These are phyloP conservation scores for Acrocalymma vagum DNA, from an alignment of 2,329 filamentous ascomycete species.

Conservation along the genomic window DNA sequence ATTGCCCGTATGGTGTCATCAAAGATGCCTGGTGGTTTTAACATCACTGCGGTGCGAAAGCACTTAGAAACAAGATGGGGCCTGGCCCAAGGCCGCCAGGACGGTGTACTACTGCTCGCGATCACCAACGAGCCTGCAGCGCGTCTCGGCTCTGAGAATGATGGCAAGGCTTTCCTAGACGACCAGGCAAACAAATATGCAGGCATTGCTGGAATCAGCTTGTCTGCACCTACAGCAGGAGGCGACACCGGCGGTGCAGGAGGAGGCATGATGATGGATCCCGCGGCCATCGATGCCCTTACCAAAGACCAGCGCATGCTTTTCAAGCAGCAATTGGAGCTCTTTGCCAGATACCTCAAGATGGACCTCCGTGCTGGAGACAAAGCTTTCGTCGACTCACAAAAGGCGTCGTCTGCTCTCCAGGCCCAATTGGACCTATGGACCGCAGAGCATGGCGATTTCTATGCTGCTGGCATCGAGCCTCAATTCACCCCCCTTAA, in stretches of 20 bases:
- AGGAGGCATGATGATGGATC: constrained; percentile 99
- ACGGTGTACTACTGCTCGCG: constrained; percentile 86
- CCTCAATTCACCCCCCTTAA: constrained; percentile 94
- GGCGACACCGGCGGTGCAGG: constrained; percentile 75
- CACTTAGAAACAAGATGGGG: constrained; percentile 96
- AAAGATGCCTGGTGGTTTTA: constrained; percentile 99
- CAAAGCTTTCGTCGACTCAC: constrained; percentile 85
- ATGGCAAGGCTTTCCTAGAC: constrained; percentile 93
- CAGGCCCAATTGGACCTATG: constrained; percentile 95
- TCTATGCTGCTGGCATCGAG: constrained; percentile 94
- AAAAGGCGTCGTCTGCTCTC: constrained; percentile 85
- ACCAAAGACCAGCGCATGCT: constrained; percentile 96
- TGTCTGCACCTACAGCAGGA: constrained; percentile 76
- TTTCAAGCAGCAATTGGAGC: constrained; percentile 98
- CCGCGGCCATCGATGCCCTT: constrained; percentile 92
- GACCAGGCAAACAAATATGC: constrained; percentile 91
- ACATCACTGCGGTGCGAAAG: constrained; percentile 94
- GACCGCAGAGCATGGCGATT: constrained; percentile 94
- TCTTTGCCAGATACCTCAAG: constrained; percentile 95
- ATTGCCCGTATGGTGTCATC: constrained; percentile 95
- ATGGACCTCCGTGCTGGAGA: constrained; percentile 96
- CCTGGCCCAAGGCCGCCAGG: constrained; percentile 83
- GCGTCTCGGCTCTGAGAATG: constrained; percentile 86
- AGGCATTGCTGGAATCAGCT: constrained; percentile 78
- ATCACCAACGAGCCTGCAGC: constrained; percentile 92